These are phyloP conservation scores for Penicillium nordicum DNA, from an alignment of 2,329 filamentous ascomycete genomes.

Conservation along the genomic window DNA sequence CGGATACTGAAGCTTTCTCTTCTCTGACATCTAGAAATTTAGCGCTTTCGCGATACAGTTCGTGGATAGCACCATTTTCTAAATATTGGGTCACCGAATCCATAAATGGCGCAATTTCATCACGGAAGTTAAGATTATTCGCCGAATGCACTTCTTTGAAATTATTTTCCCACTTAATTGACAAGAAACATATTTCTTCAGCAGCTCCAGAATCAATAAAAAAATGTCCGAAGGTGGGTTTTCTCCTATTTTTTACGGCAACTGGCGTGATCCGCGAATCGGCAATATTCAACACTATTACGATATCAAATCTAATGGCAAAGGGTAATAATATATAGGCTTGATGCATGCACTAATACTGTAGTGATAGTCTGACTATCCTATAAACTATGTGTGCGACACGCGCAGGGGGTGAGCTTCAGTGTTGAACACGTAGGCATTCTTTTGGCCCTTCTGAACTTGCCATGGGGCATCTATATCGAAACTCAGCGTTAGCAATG, in stretches of 20 bases:
- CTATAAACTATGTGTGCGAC: constrained; percentile 6
- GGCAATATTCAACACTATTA: background rate
- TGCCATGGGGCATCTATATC: constrained; percentile 57
- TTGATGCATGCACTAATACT: background rate
- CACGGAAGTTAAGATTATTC: background rate
- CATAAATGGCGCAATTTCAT: background rate
- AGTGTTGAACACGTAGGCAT: constrained; percentile 62
- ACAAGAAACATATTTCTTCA: background rate
- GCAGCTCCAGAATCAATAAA: background rate
- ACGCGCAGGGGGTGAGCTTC: constrained; percentile 56
- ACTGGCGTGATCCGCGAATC: background rate
- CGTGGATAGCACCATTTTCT: background rate
- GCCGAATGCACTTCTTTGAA: background rate
- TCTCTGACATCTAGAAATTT: background rate
- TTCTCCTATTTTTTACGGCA: background rate
- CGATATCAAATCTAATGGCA: background rate
- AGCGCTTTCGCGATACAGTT: background rate
- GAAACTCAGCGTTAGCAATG: constrained; percentile 9
- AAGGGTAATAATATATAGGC: background rate
- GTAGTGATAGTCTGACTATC: background rate
- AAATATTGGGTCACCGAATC: background rate
- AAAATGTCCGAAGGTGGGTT: background rate
- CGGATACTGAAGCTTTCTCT: background rate
- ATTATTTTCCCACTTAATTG: background rate
- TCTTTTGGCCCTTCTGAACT: constrained; percentile 46